A percentile compares a stretch with the other conserved stretches of the same genome.
phyloP scores from a whole-genome alignment of 768 basidiomycete species.

The Russula dissimulans region DNA sequence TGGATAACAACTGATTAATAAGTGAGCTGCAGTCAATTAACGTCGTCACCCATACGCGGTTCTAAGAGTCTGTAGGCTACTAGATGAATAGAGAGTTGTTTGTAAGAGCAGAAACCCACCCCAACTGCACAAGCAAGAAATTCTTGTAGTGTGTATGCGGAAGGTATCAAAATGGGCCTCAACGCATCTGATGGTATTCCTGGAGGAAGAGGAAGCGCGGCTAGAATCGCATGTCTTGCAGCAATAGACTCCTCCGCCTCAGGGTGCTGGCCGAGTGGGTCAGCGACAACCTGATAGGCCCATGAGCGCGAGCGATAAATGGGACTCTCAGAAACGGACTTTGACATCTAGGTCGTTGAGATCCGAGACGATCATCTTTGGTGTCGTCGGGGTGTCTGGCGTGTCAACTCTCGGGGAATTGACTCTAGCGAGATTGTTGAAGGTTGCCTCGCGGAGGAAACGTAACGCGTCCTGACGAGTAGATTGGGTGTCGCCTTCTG shows the following conservation, averaged over 20 bases:
- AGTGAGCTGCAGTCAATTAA: not conserved
- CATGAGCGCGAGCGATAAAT: not conserved
- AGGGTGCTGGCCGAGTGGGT: not conserved
- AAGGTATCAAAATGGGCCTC: slow-evolving; percentile 58
- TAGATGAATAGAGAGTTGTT: not conserved
- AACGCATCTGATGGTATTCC: slow-evolving; percentile 57
- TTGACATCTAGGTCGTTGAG: slow-evolving; percentile 17
- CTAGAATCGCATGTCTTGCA: slow-evolving; percentile 47
- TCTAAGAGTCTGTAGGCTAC: slow-evolving; percentile 38
- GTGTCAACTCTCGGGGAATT: slow-evolving; percentile 3
- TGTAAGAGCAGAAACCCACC: slow-evolving; percentile 32
- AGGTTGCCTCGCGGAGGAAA: slow-evolving; percentile 18
- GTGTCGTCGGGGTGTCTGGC: slow-evolving; percentile 1
- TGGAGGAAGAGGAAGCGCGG: slow-evolving; percentile 51
- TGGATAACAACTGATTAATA: slow-evolving; percentile 22
- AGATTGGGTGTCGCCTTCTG: slow-evolving; percentile 14
- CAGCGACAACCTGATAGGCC: not conserved
- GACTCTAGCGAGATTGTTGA: slow-evolving; percentile 13
- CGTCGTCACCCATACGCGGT: slow-evolving; percentile 37
- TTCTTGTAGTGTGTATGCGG: slow-evolving; percentile 57
- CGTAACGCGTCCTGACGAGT: slow-evolving; percentile 19
- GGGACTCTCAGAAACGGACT: not conserved
- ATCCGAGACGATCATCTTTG: slow-evolving; percentile 11
- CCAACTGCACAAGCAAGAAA: slow-evolving; percentile 51
- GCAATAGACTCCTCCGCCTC: slow-evolving; percentile 31